Base-by-base conservation (phyloP, 805 yeast genomes). In the Candida maesae region DNA sequence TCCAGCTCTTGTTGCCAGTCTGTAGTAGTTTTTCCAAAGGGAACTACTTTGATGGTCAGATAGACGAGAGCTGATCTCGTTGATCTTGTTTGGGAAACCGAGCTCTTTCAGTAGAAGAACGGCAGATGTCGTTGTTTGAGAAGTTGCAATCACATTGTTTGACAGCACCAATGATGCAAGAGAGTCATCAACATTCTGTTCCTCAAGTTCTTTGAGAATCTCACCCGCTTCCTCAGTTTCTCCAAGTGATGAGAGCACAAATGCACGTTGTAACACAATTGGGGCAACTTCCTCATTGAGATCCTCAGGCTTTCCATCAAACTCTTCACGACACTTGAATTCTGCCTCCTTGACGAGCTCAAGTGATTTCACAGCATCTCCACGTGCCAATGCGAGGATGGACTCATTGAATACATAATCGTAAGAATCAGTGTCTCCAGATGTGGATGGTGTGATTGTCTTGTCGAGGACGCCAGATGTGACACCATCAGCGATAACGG, bases 341-440 rank as follows among this genome's bases (percentile, higher is more conserved):
- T 68, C 59, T 1, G 89, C 82, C 29, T 56, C 48, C 14, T 68
- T 60, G 41, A 83, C 62, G 18, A 72, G 50, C 8, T 60, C 56
- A 20, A 78, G 53, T 2, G 84, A 65, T 19, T 57, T 50, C 1
- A 52, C 41, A 33, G 63, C 63, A 36, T 76, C 61, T 4, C 68
- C 69, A 26, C 63, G 65, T 9, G 75, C 68, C 26, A 79, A 52
- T 31, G 68, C 65, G 19, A 82, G 69, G 54, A 81, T 64, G 0
- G 90, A 74, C 27, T 79, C 75, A 61, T 84, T 84, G 62, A 82
- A 81, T 15, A 76, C 53, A 33, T 74, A 63, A 59, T 84, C 95
- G 56, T 83, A 81, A 3, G 78, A 71, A 14, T 54, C 61, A 7
- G 52, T 52, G 30, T 39, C 42, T 5, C 45, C 41, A 4, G 56